These are phyloP conservation scores for Metschnikowia gelsemii DNA, from an alignment of 805 yeast genomes.

Conservation along the genomic window DNA sequence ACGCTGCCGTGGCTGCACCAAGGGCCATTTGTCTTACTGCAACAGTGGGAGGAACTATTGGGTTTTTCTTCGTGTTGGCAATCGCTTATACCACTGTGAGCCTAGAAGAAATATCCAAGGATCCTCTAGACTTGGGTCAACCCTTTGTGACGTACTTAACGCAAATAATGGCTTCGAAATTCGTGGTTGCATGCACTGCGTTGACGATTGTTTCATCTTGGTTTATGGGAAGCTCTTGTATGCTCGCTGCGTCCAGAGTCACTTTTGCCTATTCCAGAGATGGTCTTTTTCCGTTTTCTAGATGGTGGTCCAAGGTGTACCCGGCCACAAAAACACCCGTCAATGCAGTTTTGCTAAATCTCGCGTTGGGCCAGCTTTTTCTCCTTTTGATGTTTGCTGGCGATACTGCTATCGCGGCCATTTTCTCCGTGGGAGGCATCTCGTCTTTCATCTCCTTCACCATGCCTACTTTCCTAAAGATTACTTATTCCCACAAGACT, in stretches of 20 bases:
- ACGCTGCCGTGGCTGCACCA: conserved; percentile 66
- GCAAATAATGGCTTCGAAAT: conserved; percentile 45
- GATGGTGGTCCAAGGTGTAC: conserved; percentile 49
- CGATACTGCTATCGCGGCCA: conserved; percentile 64
- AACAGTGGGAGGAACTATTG: conserved; percentile 52
- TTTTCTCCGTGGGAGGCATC: conserved; percentile 71
- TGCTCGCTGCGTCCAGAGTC: conserved; percentile 67
- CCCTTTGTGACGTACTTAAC: conserved; percentile 57
- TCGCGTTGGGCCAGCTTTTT: conserved; percentile 52
- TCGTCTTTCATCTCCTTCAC: conserved; percentile 66
- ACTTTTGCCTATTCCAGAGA: conserved; percentile 69
- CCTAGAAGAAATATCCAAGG: conserved; percentile 45
- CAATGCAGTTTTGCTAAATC: conserved; percentile 61
- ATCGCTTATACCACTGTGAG: conserved; percentile 61
- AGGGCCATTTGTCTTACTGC: conserved; percentile 62
- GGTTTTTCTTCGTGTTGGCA: conserved; percentile 57
- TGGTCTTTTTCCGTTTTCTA: conserved; percentile 61
- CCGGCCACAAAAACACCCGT: conserved; percentile 58
- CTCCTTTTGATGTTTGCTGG: conserved; percentile 62
- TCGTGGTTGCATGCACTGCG: conserved; percentile 44
- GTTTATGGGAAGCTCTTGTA: conserved; percentile 58
- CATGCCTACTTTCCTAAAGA: conserved; percentile 59
- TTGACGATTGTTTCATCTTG: conserved; percentile 44
- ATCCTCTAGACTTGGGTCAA: conserved; percentile 52
- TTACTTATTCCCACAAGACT: conserved; percentile 50